phyloP scores from a whole-genome alignment of 495 filamentous ascomycete species.

The Aspergillus panamensis region DNA sequence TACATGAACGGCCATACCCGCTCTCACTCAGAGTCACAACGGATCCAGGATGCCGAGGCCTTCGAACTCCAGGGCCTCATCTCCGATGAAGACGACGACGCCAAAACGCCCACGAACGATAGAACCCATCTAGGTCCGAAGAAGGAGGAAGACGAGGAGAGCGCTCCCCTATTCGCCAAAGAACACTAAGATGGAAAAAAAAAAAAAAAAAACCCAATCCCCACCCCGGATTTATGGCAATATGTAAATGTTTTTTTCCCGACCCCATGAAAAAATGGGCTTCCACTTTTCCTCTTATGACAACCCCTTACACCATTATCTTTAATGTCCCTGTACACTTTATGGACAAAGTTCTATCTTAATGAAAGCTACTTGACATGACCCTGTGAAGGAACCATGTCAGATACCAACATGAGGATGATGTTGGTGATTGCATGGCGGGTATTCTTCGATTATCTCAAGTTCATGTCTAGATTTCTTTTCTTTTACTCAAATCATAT shows the following conservation, averaged over 20 bases:
- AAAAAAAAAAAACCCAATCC: background rate
- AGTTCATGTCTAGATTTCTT: background rate
- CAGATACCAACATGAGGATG: no score
- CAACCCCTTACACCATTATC: background rate
- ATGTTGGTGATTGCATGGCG: background rate
- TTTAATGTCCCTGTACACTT: background rate
- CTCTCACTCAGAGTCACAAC: constrained; percentile 47
- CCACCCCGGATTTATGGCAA: background rate
- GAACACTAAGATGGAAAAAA: constrained; percentile 15
- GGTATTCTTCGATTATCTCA: background rate
- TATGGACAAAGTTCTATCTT: background rate
- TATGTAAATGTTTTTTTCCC: background rate
- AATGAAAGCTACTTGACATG: no score
- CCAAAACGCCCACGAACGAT: constrained; percentile 15
- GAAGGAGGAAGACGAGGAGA: constrained; percentile 39
- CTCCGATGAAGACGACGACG: constrained; percentile 64
- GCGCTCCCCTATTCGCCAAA: constrained; percentile 28
- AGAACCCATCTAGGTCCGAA: constrained; percentile 24
- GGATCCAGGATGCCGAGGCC: constrained; percentile 71
- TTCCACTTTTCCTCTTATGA: background rate
- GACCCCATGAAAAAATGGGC: background rate
- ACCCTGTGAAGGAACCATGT: no score
- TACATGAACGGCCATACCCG: constrained; percentile 55
- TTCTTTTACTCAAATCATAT: no score
- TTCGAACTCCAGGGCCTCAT: constrained; percentile 91